These are phyloP conservation scores for Cyberlindnera euphorbiae DNA, from an alignment of 805 yeast species.

Conservation along the genomic window DNA sequence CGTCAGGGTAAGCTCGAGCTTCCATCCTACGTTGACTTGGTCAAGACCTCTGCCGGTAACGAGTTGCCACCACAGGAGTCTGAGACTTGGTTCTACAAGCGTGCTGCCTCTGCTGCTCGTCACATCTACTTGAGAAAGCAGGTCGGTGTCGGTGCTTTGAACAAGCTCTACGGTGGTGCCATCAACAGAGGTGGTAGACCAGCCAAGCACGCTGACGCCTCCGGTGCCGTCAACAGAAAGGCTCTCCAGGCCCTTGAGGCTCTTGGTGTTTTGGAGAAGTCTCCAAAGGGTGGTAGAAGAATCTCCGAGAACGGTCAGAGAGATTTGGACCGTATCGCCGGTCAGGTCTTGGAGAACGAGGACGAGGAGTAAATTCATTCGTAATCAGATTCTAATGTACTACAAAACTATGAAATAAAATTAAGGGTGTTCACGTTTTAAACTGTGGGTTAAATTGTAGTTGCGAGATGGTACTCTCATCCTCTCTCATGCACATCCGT, in stretches of 20 bases:
- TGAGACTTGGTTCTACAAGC: slow-evolving; percentile 99
- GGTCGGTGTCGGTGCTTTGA: slow-evolving; percentile 98
- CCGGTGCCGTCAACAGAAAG: slow-evolving; percentile 99
- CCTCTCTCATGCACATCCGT: too few species aligned
- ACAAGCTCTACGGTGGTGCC: slow-evolving; percentile 99
- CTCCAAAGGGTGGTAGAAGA: slow-evolving; percentile 99
- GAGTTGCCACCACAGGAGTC: slow-evolving; percentile 99
- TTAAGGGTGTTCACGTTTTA: slow-evolving; percentile 12
- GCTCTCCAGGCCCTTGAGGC: slow-evolving; percentile 97
- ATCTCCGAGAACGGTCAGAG: slow-evolving; percentile 99
- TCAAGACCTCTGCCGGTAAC: slow-evolving; percentile 98
- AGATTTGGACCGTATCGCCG: slow-evolving; percentile 99
- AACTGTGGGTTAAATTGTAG: too few species aligned
- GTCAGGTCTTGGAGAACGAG: slow-evolving; percentile 94
- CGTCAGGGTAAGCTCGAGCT: slow-evolving; percentile 99
- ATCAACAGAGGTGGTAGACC: slow-evolving; percentile 99
- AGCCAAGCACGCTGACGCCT: slow-evolving; percentile 97
- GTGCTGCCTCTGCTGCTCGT: slow-evolving; percentile 99
- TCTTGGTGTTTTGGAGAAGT: slow-evolving; percentile 93
- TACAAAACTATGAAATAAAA: slow-evolving; percentile 4
- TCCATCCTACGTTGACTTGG: slow-evolving; percentile 99
- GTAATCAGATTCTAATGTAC: slow-evolving; percentile 10
- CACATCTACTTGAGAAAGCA: slow-evolving; percentile 99
- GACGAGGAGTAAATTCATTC: slow-evolving; percentile 53
- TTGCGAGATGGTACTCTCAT: too few species aligned